Evolutionary conservation across 106 monocot genomes (phyloP), one percentile per base, ranked within the genome.

Genomic region (Cymbidium sinense): DNA sequence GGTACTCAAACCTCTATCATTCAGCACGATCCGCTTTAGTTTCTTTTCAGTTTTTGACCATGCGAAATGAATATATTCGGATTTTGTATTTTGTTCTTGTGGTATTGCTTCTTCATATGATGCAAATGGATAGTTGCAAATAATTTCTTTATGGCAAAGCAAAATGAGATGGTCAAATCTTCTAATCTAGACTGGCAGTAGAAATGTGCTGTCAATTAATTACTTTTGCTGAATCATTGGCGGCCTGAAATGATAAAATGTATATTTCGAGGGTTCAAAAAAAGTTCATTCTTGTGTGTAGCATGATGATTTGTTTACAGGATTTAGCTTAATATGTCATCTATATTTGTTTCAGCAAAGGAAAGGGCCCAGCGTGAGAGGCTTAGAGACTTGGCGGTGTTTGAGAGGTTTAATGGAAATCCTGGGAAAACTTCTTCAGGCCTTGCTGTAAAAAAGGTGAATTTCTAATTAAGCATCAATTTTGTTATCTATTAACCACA

Each of bases 401-500:
- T 96, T 83, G 93, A 96, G 75, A 88, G 96, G 80, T 75, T 96
- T 73, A 77, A 89, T 85, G 96, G 96, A 77, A 83, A 93, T 88
- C 86, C 85, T 25, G 78, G 75, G 33, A 89, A 77, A 75, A 91
- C 93, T 61, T 88, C 93, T 84, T 50, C 93, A 33, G 64, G 35
- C 70, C 83, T 96, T 58, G 96, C 96, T 77, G 91, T 93, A 7
- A 96, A 96, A 82, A 96, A 96, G 88, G 96, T 94, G 65, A 86
- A n/a, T 27, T 61, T 70, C 9, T 73, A 4, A 2, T 43, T 44
- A 13, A 74, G 13, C 25, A 47, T 39, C 6, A 71, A 36, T 39
- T 74, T 74, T 74, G 0, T 43, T 43, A 74, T 43, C 3, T 20
- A 44, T 44, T 11, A 74, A 25, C 1, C 25, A 43, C 74, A 8